A percentile compares a stretch with the other conserved stretches of the same genome.
Conservation (phyloP, 495 filamentous ascomycete species). For the Podospora anserina region DNA sequence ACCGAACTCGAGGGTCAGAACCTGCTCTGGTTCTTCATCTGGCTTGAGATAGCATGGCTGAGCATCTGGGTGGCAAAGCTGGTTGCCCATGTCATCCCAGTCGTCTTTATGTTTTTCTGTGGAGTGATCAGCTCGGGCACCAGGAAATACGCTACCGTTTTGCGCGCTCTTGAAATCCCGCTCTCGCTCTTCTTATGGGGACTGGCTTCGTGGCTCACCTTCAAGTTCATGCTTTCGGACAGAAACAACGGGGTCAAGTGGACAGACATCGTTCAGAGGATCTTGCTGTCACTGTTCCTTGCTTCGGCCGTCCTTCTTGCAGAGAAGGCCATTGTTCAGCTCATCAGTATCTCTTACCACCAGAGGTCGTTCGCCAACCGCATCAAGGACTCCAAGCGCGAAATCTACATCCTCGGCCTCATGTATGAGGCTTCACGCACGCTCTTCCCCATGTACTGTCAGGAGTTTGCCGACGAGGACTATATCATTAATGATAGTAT, state of each 20-base stretch:
- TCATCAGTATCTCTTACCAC: constrained; percentile 94
- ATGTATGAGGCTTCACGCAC: constrained; percentile 85
- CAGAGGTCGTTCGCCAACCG: constrained; percentile 84
- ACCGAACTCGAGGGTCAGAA: constrained; percentile 45
- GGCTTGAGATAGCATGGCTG: constrained; percentile 90
- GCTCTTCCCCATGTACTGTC: constrained; percentile 87
- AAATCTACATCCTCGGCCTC: constrained; percentile 71
- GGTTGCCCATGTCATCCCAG: constrained; percentile 72
- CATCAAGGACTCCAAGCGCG: constrained; percentile 85
- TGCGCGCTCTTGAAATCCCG: constrained; percentile 76
- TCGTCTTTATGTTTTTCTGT: constrained; percentile 78
- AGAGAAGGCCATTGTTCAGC: constrained; percentile 82
- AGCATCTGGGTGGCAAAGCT: constrained; percentile 85
- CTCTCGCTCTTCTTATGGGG: constrained; percentile 87
- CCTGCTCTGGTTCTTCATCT: constrained; percentile 77
- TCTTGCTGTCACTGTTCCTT: constrained; percentile 74
- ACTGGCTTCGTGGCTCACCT: constrained; percentile 73
- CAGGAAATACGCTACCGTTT: constrained; percentile 83
- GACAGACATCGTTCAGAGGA: constrained; percentile 57
- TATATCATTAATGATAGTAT: constrained; percentile 82
- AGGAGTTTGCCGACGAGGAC: constrained; percentile 88
- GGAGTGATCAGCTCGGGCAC: constrained; percentile 90
- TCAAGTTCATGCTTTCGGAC: constrained; percentile 59
- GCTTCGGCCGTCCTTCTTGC: constrained; percentile 71
- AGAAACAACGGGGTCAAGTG: constrained; percentile 28